These are phyloP conservation scores for Cladosporium sp. DNA, from an alignment of 2,329 filamentous ascomycete species.

Conservation along the genomic window DNA sequence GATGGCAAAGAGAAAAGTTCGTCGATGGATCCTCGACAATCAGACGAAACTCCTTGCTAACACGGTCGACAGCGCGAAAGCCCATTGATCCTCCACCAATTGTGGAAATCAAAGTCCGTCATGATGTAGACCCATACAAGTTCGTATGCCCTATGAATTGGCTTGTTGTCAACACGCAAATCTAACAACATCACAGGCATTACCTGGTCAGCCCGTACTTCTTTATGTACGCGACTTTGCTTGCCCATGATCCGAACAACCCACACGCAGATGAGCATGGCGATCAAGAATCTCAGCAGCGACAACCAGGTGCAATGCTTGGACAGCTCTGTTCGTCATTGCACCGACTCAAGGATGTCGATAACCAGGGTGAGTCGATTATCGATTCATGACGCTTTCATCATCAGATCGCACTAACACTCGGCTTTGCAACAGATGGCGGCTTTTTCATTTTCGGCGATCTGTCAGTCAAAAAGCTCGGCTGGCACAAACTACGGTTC, in stretches of 20 bases:
- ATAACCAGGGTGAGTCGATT: constrained; percentile 53
- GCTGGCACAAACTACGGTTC: constrained; percentile 70
- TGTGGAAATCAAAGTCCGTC: constrained; percentile 63
- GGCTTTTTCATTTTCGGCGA: constrained; percentile 92
- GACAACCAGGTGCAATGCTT: constrained; percentile 28
- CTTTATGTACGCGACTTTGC: constrained; percentile 58
- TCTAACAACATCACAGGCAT: constrained; percentile 40
- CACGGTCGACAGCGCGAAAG: constrained; percentile 61
- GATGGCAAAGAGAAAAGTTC: constrained; percentile 72
- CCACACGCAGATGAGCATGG: constrained; percentile 19
- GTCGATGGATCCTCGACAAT: constrained; percentile 15
- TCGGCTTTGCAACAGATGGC: constrained; percentile 51
- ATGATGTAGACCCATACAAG: constrained; percentile 30
- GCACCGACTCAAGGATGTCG: constrained; percentile 73
- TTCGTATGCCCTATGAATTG: background rate
- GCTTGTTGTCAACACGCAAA: background rate
- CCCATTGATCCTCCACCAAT: constrained; percentile 86
- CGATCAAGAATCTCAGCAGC: constrained; percentile 10
- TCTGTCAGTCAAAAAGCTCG: constrained; percentile 71
- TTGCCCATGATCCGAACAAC: constrained; percentile 20
- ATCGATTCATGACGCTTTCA: background rate
- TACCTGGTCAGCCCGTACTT: constrained; percentile 63
- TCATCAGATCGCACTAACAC: background rate
- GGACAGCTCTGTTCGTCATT: constrained; percentile 77
- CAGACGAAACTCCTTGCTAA: constrained; percentile 8